Evolutionary conservation across 208 protist species (phyloP).

Genomic region (Leishmania tropica): DNA sequence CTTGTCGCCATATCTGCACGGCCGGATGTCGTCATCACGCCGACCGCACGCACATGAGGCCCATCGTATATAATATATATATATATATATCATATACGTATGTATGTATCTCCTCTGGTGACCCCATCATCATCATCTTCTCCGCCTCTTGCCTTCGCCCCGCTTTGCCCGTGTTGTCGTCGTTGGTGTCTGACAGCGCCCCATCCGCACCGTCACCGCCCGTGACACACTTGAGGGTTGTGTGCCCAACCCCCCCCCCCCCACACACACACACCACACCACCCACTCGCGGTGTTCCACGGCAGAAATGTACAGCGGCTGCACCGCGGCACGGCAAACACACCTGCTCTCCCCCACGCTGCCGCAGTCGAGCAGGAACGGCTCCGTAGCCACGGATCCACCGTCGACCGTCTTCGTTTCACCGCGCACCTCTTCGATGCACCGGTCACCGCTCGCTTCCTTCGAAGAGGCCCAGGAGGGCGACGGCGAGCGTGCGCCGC

Average conservation of each 20-base stretch:
- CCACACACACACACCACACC: background rate
- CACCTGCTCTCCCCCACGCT: background rate
- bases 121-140: background rate
- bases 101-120: background rate
- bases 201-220: too few relatives aligned
- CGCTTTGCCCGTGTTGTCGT: background rate
- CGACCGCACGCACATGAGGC: background rate
- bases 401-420: background rate
- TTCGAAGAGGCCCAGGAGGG: background rate
- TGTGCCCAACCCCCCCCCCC: background rate
- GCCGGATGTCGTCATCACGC: background rate
- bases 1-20: too few relatives aligned
- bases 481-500: background rate
- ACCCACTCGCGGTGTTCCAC: too few relatives aligned
- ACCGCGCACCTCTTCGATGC: background rate
- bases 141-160: background rate
- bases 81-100: too few relatives aligned
- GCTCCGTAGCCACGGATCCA: background rate
- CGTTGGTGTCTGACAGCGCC: background rate
- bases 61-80: background rate
- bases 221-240: background rate
- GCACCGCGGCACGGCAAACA: background rate
- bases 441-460: background rate
- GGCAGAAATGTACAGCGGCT: background rate
- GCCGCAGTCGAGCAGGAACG: background rate